Percentiles rank a stretch among this genome's conserved stretches.
These are phyloP conservation scores for Fusarium sp. DNA, from an alignment of 2,329 filamentous ascomycete species.

Conservation along the genomic window DNA sequence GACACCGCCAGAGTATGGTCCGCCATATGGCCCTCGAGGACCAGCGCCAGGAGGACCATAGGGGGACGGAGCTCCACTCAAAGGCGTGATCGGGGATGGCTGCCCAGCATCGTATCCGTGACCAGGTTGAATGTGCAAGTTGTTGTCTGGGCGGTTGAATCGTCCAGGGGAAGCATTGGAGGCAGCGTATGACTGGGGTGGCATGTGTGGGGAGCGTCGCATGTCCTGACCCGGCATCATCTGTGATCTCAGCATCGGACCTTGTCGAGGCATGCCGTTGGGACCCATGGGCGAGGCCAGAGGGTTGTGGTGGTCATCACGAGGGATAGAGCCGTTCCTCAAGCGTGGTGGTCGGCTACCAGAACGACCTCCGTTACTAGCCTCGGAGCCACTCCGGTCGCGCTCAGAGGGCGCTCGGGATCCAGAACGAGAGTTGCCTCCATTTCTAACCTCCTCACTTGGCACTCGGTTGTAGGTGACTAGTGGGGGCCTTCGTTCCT, in stretches of 20 bases:
- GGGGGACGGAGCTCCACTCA: constrained; percentile 28
- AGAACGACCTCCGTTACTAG: constrained; percentile 57
- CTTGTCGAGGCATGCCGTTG: constrained; percentile 43
- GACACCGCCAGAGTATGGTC: constrained; percentile 37
- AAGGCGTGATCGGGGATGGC: constrained; percentile 57
- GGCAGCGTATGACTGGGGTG: constrained; percentile 51
- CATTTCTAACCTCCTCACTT: constrained; percentile 54
- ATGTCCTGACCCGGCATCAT: constrained; percentile 60
- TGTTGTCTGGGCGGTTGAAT: constrained; percentile 38
- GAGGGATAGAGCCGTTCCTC: constrained; percentile 51
- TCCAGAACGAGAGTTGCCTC: constrained; percentile 35
- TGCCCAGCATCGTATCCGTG: constrained; percentile 52
- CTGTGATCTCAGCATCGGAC: constrained; percentile 54
- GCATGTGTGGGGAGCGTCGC: constrained; percentile 58
- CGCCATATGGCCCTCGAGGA: constrained; percentile 23
- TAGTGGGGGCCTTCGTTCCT: constrained; percentile 58
- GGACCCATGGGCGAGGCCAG: constrained; percentile 32
- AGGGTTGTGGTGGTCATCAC: constrained; percentile 50
- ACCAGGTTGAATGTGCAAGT: constrained; percentile 26
- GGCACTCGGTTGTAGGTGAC: constrained; percentile 57
- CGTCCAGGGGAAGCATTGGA: constrained; percentile 31
- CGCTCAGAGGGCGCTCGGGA: constrained; percentile 55
- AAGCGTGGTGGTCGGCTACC: constrained; percentile 53
- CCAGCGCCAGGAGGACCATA: constrained; percentile 25
- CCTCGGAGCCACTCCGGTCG: constrained; percentile 66